Evolutionary conservation across 1,139 yeast genomes (phyloP).

Genomic region (Candida mesenterica): DNA sequence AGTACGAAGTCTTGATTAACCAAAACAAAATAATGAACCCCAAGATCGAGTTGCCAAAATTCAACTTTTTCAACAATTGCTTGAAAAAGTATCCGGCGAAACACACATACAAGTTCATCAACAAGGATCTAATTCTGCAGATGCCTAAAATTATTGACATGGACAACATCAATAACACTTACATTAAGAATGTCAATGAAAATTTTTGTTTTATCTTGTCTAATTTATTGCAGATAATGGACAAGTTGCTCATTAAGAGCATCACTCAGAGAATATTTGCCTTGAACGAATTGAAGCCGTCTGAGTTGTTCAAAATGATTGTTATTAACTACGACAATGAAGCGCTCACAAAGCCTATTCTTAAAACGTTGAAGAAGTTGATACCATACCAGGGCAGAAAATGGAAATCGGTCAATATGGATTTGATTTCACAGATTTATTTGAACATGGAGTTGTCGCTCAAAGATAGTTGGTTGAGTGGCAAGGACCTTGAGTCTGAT

Average conservation of each 20-base stretch:
- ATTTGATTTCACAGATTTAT: constrained; percentile 82
- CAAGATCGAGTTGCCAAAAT: constrained; percentile 34
- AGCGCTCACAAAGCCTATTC: constrained; percentile 64
- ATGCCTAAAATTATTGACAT: constrained; percentile 28
- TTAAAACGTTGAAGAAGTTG: constrained; percentile 72
- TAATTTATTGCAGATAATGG: constrained; percentile 44
- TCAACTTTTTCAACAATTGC: constrained; percentile 48
- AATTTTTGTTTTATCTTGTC: constrained; percentile 45
- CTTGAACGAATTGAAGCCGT: constrained; percentile 55
- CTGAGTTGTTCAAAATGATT: constrained; percentile 46
- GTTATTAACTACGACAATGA: constrained; percentile 56
- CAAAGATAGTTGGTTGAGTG: constrained; percentile 88
- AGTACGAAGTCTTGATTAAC: constrained; percentile 34
- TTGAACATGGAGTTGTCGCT: constrained; percentile 69
- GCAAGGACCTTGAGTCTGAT: constrained; percentile 74
- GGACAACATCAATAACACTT: constrained; percentile 27
- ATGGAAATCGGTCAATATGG: constrained; percentile 95
- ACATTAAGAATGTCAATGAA: constrained; percentile 35
- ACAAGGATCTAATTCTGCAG: constrained; percentile 26
- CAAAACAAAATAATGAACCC: constrained; percentile 50
- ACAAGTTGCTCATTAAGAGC: constrained; percentile 44
- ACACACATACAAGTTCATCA: constrained; percentile 26
- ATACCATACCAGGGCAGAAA: constrained; percentile 91
- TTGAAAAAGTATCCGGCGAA: constrained; percentile 19
- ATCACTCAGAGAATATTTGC: constrained; percentile 54